Evolutionary conservation across 2,329 filamentous ascomycete species (phyloP), one percentile per base, ranked within the genome.

Genomic region (Graphilbum ipis-grandicollis): DNA sequence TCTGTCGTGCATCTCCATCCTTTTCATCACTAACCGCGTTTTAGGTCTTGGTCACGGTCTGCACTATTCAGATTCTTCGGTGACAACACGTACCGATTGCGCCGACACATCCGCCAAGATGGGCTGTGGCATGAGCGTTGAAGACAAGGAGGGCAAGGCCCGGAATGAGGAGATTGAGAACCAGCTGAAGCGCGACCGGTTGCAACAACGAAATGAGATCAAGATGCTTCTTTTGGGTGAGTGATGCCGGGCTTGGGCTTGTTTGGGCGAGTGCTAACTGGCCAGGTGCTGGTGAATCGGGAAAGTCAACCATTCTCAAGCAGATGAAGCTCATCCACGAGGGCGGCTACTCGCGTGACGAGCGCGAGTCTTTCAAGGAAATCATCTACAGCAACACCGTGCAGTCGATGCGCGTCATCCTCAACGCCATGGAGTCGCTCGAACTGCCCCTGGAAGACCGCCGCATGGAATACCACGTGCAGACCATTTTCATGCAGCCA

Each of bases 111-210:
- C 59, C 62, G 66, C 57, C 79, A 85, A 68, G 53, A 98, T 98
- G 90, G 90, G 90, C 76, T 98, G 90, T 62, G 88, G 88, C 65
- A 93, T 94, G 84, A 96, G 88, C 61, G 93, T 90, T 56, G 90
- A 96, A 69, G 90, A 96, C 67, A 94, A 94, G 79, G 90, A 96
- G 85, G 88, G 90, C 66, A 96, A 94, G 82, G 83, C 85, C 69
- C 79, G 90, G 52, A 96, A 98, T 59, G 90, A 98, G 72, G 88
- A 96, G 75, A 98, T 98, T 56, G 90, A 98, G 66, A 96, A 94
- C 60, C 88, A 96, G 69, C 69, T 96, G 57, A 96, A 94, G 75
- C 75, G 84, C 59, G 90, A 98, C 57, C 92, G 93, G 65, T 82
- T 96, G 82, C 80, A 93, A 70, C 86, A 94, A 67, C 79, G 88